These are phyloP conservation scores for Solanum neorickii DNA, from an alignment of 257 asterid species.

Conservation along the genomic window DNA sequence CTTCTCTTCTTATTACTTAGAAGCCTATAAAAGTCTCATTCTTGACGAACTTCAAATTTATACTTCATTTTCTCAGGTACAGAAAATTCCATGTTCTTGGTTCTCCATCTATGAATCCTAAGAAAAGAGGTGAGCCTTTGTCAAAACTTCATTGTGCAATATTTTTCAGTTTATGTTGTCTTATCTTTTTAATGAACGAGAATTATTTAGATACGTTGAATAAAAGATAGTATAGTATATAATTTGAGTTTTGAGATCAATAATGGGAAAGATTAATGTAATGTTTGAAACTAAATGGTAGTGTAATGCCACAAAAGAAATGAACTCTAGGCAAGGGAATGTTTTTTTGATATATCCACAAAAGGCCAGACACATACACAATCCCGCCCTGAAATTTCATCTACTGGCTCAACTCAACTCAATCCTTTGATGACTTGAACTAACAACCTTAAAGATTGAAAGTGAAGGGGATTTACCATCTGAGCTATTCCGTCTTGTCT, in stretches of 20 bases:
- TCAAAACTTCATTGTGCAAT: too few species aligned
- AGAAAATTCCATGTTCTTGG: background rate
- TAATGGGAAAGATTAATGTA: background rate
- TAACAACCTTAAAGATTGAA: background rate
- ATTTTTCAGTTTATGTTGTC: background rate
- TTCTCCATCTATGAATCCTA: background rate
- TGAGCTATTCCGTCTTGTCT: too few species aligned
- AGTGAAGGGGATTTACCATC: fast-evolving
- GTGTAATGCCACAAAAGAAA: background rate
- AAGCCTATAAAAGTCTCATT: background rate
- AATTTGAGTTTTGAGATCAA: background rate
- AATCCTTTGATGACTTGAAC: background rate
- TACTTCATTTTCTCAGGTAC: background rate
- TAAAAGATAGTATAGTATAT: background rate
- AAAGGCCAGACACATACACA: background rate
- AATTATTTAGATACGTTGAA: background rate
- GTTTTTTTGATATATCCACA: background rate
- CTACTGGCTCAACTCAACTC: background rate
- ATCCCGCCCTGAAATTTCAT: background rate
- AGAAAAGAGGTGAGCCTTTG: background rate
- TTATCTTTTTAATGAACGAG: background rate
- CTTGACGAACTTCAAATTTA: background rate
- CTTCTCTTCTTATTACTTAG: background rate
- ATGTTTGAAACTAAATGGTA: background rate
- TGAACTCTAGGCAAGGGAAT: background rate